A percentile compares a stretch with the other conserved stretches of the same genome.
Conservation (phyloP, 306 rosid species). For the Dicorynia guianensis region DNA sequence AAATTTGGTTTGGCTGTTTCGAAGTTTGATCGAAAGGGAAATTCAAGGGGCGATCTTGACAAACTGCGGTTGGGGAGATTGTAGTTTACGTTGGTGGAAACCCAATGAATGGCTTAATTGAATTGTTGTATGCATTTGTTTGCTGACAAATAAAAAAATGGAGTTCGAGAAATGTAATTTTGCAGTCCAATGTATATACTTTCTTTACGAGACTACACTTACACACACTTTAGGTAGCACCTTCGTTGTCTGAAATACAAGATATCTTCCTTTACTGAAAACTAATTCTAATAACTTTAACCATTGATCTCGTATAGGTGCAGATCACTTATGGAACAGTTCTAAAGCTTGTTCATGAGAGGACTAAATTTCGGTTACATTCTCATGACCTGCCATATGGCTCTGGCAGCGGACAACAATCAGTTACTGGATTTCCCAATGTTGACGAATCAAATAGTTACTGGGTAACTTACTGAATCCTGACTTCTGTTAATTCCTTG, state of each 20-base stretch:
- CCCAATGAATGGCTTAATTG: neutral
- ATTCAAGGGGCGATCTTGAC: neutral
- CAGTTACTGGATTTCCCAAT: conserved; percentile 86
- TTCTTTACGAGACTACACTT: neutral
- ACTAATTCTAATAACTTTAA: neutral
- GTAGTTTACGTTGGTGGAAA: neutral
- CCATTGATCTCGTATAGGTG: conserved; percentile 36
- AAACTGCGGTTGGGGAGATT: neutral
- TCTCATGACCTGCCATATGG: conserved; percentile 99
- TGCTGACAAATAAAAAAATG: neutral
- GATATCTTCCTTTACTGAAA: neutral
- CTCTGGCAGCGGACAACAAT: conserved; percentile 99
- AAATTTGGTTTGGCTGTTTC: neutral
- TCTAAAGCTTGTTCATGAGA: conserved; percentile 94
- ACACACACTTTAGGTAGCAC: neutral
- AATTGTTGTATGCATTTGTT: neutral
- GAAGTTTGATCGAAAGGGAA: neutral
- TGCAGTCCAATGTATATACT: neutral
- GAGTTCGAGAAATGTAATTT: neutral
- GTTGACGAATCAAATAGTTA: conserved; percentile 96
- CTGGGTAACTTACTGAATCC: conserved; percentile 62
- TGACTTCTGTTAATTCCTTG: too few species aligned
- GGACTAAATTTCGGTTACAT: conserved; percentile 84
- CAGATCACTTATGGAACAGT: conserved; percentile 88
- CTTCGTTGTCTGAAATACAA: neutral